Conservation (phyloP, 2,329 filamentous ascomycete species). For the Elsinoe australis region DNA sequence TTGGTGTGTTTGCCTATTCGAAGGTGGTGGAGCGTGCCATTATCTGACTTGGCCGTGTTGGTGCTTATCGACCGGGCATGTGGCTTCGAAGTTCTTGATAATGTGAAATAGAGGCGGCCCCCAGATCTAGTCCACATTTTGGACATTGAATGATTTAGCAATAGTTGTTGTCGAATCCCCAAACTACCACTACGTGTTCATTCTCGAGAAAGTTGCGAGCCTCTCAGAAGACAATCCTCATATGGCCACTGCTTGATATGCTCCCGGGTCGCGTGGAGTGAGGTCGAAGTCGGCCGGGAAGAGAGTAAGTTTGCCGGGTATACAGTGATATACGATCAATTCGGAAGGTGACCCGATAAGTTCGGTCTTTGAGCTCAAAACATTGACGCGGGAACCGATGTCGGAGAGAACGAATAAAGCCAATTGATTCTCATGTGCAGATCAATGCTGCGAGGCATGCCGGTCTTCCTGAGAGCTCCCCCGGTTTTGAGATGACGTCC, state of each 20-base stretch:
- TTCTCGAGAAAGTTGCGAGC: no score
- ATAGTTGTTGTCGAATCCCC: no score
- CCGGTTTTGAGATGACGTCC: slow-evolving; percentile 4
- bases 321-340: slow-evolving; percentile 5
- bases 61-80: not conserved
- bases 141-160: no score
- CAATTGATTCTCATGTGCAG: no score
- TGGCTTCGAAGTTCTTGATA: no score
- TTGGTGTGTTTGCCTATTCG: slow-evolving; percentile 59
- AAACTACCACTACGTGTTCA: no score
- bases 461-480: no score
- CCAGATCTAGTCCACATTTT: no score
- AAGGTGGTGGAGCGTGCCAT: slow-evolving; percentile 57
- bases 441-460: not conserved
- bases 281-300: slow-evolving; percentile 2
- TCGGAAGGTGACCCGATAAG: not conserved
- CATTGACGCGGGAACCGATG: slow-evolving; percentile 3
- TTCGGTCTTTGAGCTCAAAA: not conserved
- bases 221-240: no score
- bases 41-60: slow-evolving; percentile 36
- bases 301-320: slow-evolving; percentile 16
- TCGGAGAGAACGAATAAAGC: slow-evolving; percentile 1
- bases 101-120: no score
- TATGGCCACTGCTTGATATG: no score
- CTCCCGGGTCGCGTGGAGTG: no score